A percentile compares a stretch with the other conserved stretches of the same genome.
phyloP scores from a whole-genome alignment of 2,329 filamentous ascomycete genomes.

The Alternaria atra region DNA sequence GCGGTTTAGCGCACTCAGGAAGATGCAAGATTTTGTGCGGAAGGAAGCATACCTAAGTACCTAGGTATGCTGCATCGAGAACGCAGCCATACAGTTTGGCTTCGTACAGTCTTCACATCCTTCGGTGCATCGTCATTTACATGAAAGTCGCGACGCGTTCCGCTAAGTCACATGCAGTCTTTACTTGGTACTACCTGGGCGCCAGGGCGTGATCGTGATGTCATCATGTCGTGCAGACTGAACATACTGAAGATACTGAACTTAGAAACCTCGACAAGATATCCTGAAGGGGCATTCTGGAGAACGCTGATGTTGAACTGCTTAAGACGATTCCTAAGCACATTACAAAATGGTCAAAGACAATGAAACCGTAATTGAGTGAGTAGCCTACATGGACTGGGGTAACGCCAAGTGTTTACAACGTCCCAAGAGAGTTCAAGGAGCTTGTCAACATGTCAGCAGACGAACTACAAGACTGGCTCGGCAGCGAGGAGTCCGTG shows the following conservation, averaged over 20 bases:
- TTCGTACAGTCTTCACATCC: not conserved
- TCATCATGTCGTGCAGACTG: not conserved
- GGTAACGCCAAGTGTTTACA: not conserved
- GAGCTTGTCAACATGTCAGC: constrained; percentile 72
- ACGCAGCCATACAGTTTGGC: not conserved
- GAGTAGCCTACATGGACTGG: constrained; percentile 10
- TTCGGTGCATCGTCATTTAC: not conserved
- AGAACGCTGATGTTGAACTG: not conserved
- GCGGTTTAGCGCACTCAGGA: not conserved
- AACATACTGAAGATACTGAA: not conserved
- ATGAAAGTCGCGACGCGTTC: not conserved
- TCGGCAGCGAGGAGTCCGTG: constrained; percentile 66
- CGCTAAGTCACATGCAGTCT: not conserved
- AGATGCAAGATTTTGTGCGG: not conserved
- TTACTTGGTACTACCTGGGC: not conserved
- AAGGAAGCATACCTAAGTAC: not conserved
- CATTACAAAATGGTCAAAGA: constrained; percentile 60
- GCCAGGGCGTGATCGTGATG: not conserved
- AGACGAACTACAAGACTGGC: constrained; percentile 68
- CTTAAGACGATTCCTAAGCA: not conserved
- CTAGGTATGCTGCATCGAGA: not conserved
- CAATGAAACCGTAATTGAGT: constrained; percentile 61
- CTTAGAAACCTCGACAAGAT: not conserved
- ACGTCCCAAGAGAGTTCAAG: constrained; percentile 66
- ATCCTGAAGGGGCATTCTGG: not conserved